A percentile compares a stretch with the other conserved stretches of the same genome.
Evolutionary conservation across 164 flowering plant genomes (phyloP).

Genomic region (Aristolochia fimbriata): DNA sequence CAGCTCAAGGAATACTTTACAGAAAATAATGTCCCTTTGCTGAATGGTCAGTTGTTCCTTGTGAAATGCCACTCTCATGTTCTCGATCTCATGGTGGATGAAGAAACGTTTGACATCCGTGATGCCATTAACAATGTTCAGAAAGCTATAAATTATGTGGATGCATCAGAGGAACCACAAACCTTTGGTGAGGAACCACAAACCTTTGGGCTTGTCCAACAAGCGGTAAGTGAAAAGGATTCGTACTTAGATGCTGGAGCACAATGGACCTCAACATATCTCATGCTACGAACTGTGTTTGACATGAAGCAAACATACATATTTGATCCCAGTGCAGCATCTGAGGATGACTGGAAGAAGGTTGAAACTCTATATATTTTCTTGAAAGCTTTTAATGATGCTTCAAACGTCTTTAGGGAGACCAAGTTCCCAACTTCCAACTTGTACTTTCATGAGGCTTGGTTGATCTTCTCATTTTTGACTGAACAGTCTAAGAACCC

Average conservation of each 20-base stretch:
- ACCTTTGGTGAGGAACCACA: slow-evolving; percentile 50
- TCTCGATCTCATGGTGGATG: slow-evolving; percentile 48
- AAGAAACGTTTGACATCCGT: slow-evolving; percentile 26
- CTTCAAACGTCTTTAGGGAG: slow-evolving; percentile 40
- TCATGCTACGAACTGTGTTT: slow-evolving; percentile 62
- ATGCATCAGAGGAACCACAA: slow-evolving; percentile 38
- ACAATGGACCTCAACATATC: slow-evolving; percentile 80
- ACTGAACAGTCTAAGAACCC: slow-evolving; percentile 33
- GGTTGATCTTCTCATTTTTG: slow-evolving; percentile 51
- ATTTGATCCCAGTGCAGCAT: slow-evolving; percentile 44
- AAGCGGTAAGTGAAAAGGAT: slow-evolving; percentile 47
- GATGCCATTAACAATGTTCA: slow-evolving; percentile 49
- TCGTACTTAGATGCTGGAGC: slow-evolving; percentile 53
- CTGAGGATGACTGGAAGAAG: slow-evolving; percentile 77
- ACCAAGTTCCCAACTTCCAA: slow-evolving; percentile 43
- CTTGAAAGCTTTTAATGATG: slow-evolving; percentile 55
- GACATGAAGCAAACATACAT: slow-evolving; percentile 79
- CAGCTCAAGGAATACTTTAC: slow-evolving; percentile 52
- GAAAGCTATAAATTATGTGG: slow-evolving; percentile 60
- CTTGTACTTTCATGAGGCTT: slow-evolving; percentile 53
- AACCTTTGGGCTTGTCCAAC: slow-evolving; percentile 50
- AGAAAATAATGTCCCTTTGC: slow-evolving; percentile 32
- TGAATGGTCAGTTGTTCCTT: slow-evolving; percentile 48
- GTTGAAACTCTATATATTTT: slow-evolving; percentile 45
- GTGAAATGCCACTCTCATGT: slow-evolving; percentile 53